phyloP scores from a whole-genome alignment of 495 filamentous ascomycete species.

The Xylaria bambusicola region DNA sequence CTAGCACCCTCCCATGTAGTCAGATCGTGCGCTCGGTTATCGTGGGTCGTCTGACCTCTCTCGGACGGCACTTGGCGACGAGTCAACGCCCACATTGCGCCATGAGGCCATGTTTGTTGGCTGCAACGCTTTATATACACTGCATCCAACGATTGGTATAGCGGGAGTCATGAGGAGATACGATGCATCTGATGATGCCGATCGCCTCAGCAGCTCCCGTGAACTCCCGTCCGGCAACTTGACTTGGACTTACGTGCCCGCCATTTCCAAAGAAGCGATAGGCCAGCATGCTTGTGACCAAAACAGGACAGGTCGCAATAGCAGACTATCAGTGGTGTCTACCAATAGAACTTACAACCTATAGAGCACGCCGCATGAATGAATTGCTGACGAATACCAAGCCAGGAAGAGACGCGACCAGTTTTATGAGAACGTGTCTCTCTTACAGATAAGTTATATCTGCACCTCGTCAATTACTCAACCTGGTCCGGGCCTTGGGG shows the following conservation, averaged over 20 bases:
- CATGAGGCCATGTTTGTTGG: not conserved
- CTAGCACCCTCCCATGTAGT: slow-evolving; percentile 14
- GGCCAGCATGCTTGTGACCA: no score
- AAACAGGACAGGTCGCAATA: slow-evolving; percentile 9
- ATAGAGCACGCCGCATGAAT: not conserved
- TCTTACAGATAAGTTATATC: no score
- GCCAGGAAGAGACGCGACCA: not conserved
- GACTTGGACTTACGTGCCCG: no score
- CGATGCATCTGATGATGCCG: not conserved
- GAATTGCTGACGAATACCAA: not conserved
- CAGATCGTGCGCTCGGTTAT: slow-evolving; percentile 18
- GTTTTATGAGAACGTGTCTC: no score
- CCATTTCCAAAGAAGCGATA: no score
- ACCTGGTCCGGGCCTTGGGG: not conserved
- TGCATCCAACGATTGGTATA: not conserved
- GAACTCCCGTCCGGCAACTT: not conserved
- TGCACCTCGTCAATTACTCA: slow-evolving; percentile 1
- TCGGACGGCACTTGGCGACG: slow-evolving; percentile 3
- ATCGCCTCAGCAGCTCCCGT: slow-evolving; percentile 4
- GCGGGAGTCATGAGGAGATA: not conserved
- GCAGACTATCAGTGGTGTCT: not conserved
- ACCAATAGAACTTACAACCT: not conserved
- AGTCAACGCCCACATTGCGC: not conserved
- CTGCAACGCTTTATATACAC: not conserved
- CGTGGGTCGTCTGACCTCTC: slow-evolving; percentile 11